phyloP scores from a whole-genome alignment of 2,329 filamentous ascomycete species.

The Phialophora chinensis region DNA sequence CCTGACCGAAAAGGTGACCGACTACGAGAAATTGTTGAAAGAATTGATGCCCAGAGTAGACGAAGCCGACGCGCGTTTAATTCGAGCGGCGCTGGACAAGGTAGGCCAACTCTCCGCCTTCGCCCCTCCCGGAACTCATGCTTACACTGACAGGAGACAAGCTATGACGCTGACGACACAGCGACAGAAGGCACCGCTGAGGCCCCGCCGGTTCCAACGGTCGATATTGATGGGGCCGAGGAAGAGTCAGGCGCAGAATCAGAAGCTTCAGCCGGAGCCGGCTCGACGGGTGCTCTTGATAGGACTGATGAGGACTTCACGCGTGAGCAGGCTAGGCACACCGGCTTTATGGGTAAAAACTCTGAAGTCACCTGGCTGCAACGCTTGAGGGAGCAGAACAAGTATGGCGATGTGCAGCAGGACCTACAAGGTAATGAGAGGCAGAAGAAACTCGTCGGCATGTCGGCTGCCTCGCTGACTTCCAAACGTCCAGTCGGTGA shows the following conservation, averaged over 20 bases:
- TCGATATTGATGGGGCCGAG: slow-evolving; percentile 38
- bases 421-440: slow-evolving; percentile 22
- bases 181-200: slow-evolving; percentile 26
- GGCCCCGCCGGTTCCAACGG: slow-evolving; percentile 20
- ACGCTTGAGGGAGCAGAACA: slow-evolving; percentile 49
- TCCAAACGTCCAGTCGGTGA: slow-evolving; percentile 38
- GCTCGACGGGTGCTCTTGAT: slow-evolving; percentile 54
- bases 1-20: slow-evolving; percentile 47
- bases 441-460: slow-evolving; percentile 17
- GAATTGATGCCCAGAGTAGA: slow-evolving; percentile 47
- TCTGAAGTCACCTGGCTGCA: slow-evolving; percentile 56
- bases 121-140: not conserved
- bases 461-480: slow-evolving; percentile 32
- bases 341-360: slow-evolving; percentile 54
- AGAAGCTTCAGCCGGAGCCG: slow-evolving; percentile 40
- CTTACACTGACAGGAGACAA: slow-evolving; percentile 24
- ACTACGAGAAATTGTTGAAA: slow-evolving; percentile 50
- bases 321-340: slow-evolving; percentile 46
- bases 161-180: slow-evolving; percentile 33
- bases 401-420: slow-evolving; percentile 40
- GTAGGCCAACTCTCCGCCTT: slow-evolving; percentile 35
- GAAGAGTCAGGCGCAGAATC: slow-evolving; percentile 37
- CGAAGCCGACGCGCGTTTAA: slow-evolving; percentile 45
- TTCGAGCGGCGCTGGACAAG: slow-evolving; percentile 47
- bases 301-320: slow-evolving; percentile 54